These are phyloP conservation scores for Ascochyta rabiei DNA, from an alignment of 2,329 filamentous ascomycete genomes.

Conservation along the genomic window DNA sequence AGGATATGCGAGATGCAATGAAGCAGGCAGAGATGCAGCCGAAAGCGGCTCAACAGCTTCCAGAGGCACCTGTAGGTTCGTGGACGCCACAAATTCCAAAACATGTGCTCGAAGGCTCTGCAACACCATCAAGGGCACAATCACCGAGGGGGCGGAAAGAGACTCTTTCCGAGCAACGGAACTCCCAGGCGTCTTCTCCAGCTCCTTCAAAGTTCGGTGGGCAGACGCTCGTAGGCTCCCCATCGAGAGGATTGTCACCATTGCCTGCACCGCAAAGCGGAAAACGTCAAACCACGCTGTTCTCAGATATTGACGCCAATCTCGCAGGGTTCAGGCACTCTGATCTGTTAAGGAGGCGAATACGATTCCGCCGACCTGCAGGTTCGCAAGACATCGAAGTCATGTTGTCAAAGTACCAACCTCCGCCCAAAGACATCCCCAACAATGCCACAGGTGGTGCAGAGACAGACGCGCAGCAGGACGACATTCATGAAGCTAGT, in stretches of 20 bases:
- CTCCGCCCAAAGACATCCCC: slow-evolving; percentile 38
- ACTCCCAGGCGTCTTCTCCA: slow-evolving; percentile 33
- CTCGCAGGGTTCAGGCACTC: slow-evolving; percentile 38
- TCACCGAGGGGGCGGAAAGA: slow-evolving; percentile 48
- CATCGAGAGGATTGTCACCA: slow-evolving; percentile 37
- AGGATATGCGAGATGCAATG: slow-evolving; percentile 51
- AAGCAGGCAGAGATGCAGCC: slow-evolving; percentile 38
- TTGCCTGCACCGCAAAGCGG: slow-evolving; percentile 34
- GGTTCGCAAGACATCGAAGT: slow-evolving; percentile 39
- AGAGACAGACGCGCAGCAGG: slow-evolving; percentile 25
- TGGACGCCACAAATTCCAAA: slow-evolving; percentile 48
- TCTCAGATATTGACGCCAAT: slow-evolving; percentile 44
- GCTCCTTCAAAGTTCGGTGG: slow-evolving; percentile 35
- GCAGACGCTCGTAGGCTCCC: slow-evolving; percentile 37
- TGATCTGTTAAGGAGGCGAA: slow-evolving; percentile 43
- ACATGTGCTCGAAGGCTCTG: slow-evolving; percentile 39
- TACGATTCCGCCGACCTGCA: slow-evolving; percentile 40
- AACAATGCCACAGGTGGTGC: slow-evolving; percentile 23
- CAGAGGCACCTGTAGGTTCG: slow-evolving; percentile 36
- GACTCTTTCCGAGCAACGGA: slow-evolving; percentile 28
- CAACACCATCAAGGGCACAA: slow-evolving; percentile 40
- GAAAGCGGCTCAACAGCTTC: slow-evolving; percentile 30
- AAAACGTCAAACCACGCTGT: slow-evolving; percentile 42
- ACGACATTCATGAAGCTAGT: slow-evolving; percentile 50
- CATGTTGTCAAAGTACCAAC: slow-evolving; percentile 44